These are phyloP conservation scores for Skeletonema menzelii DNA, from an alignment of 108 stramenopile genomes.

Conservation along the genomic window DNA sequence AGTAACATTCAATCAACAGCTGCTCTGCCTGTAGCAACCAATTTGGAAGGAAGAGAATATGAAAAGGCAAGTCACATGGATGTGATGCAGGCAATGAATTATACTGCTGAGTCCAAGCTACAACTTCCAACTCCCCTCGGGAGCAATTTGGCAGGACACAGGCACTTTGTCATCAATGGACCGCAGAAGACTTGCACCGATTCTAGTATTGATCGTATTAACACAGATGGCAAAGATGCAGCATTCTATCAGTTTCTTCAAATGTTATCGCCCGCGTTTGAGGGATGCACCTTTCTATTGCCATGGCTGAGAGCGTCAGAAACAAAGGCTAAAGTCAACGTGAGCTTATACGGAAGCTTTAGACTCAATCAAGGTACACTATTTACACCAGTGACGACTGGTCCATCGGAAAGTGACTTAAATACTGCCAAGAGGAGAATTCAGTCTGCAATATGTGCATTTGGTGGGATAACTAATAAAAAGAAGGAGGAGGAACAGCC, in stretches of 20 bases:
- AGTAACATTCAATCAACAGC: neutral
- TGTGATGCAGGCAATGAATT: neutral
- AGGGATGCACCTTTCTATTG: conserved; percentile 54
- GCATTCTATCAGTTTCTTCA: conserved; percentile 18
- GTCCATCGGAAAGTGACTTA: conserved; percentile 24
- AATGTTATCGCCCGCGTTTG: conserved; percentile 46
- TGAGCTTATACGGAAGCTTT: conserved; percentile 39
- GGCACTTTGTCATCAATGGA: neutral
- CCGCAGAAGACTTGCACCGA: neutral
- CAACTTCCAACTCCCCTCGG: neutral
- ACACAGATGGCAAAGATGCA: neutral
- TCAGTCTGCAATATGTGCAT: conserved; percentile 68
- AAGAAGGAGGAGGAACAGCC: neutral
- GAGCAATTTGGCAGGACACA: neutral
- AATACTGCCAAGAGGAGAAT: conserved; percentile 58
- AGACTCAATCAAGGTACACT: conserved; percentile 5
- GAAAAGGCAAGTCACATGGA: neutral
- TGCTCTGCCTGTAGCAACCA: neutral
- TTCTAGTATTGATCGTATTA: neutral
- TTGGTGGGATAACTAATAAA: conserved; percentile 61
- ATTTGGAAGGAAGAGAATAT: neutral
- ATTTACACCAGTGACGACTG: conserved; percentile 4
- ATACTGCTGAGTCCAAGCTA: neutral
- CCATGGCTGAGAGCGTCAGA: conserved; percentile 21
- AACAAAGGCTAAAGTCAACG: conserved; percentile 20